Evolutionary conservation across 2,329 filamentous ascomycete species (phyloP).

Genomic region (Epichloe brachyelytri): DNA sequence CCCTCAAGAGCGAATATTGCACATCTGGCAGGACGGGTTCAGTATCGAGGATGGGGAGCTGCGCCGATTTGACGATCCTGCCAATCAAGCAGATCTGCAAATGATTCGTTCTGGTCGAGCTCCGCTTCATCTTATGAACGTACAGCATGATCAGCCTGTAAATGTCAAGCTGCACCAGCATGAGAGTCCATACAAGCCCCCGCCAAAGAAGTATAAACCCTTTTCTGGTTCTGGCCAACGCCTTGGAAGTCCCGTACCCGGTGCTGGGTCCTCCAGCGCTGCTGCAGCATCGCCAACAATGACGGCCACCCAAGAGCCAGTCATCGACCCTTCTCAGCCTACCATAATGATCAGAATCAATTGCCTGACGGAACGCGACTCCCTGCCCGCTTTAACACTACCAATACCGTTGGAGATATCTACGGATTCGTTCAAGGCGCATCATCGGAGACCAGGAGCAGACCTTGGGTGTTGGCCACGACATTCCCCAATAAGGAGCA

Average conservation of each 20-base stretch:
- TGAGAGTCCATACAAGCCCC: constrained; percentile 54
- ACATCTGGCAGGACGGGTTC: constrained; percentile 76
- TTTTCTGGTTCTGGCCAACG: constrained; percentile 61
- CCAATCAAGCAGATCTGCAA: constrained; percentile 55
- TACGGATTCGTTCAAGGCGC: constrained; percentile 62
- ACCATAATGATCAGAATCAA: constrained; percentile 62
- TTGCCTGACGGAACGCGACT: constrained; percentile 66
- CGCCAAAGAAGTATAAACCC: constrained; percentile 64
- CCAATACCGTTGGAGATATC: constrained; percentile 63
- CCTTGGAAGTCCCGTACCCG: constrained; percentile 65
- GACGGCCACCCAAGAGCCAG: constrained; percentile 18
- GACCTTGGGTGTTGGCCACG: constrained; percentile 65
- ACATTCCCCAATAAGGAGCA: constrained; percentile 77
- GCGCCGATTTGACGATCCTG: constrained; percentile 65
- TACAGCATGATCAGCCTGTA: constrained; percentile 60
- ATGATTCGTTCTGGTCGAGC: constrained; percentile 69
- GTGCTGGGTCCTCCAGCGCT: constrained; percentile 22
- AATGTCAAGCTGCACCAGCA: constrained; percentile 70
- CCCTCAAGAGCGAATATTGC: constrained; percentile 55
- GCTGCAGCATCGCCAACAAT: constrained; percentile 24
- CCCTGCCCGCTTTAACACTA: constrained; percentile 70
- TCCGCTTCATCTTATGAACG: constrained; percentile 66
- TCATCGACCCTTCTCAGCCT: constrained; percentile 53
- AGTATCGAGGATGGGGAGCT: constrained; percentile 73
- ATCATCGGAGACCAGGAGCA: constrained; percentile 38